Evolutionary conservation across 345 rosid species (phyloP).

Genomic region (Sisymbrium irio): DNA sequence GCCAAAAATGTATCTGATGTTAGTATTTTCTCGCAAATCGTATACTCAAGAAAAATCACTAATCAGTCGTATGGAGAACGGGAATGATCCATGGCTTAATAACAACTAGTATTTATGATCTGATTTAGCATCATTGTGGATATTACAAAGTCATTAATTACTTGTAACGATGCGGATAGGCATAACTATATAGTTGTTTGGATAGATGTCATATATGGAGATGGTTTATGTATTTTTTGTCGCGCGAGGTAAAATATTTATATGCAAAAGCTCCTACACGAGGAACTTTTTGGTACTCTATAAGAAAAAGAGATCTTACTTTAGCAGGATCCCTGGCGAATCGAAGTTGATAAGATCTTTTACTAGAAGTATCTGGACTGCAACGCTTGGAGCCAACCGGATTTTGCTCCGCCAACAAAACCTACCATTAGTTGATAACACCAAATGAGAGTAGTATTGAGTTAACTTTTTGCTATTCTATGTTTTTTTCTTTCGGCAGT

Average conservation of each 20-base stretch:
- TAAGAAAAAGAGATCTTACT: conserved; percentile 17
- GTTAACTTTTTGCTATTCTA: no score
- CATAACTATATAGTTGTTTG: not conserved
- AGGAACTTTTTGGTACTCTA: conserved; percentile 27
- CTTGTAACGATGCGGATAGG: not conserved
- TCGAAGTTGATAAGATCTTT: conserved; percentile 19
- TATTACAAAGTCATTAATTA: not conserved
- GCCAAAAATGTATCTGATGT: not conserved
- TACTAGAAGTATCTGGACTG: not conserved
- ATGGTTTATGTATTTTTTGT: conserved; percentile 23
- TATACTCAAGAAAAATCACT: not conserved
- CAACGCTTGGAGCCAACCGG: not conserved
- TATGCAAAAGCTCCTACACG: conserved; percentile 32
- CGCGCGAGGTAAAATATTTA: conserved; percentile 30
- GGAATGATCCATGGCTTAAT: not conserved
- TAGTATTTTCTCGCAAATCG: not conserved
- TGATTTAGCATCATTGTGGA: not conserved
- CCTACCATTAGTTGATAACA: conserved; percentile 3
- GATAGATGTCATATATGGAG: not conserved
- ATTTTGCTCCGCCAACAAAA: conserved; percentile 8
- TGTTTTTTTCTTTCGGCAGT: no score
- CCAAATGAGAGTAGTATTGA: not conserved
- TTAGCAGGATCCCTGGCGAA: conserved; percentile 17
- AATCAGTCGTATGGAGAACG: not conserved
- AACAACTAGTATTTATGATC: not conserved